These are phyloP conservation scores for Panicum hallii DNA, from an alignment of 202 grass and related monocot species.

Conservation along the genomic window DNA sequence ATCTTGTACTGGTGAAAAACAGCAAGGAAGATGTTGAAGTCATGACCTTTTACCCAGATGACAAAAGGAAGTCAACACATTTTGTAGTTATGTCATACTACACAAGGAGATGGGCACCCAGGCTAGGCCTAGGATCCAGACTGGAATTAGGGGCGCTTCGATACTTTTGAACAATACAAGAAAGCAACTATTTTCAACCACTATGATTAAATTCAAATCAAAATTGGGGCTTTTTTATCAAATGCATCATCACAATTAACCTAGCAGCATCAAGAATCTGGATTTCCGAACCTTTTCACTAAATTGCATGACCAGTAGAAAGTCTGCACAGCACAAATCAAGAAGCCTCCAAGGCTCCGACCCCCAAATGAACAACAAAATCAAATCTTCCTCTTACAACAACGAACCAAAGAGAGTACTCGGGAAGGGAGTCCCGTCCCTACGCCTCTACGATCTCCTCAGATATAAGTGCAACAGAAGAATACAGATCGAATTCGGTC, in stretches of 20 bases:
- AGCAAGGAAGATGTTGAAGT: not conserved
- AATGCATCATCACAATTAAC: not conserved
- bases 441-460: not conserved
- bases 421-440: not conserved
- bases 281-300: not conserved
- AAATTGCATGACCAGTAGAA: not conserved
- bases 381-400: conserved; percentile 4
- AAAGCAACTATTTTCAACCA: not conserved
- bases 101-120: not conserved
- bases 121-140: not conserved
- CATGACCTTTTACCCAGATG: not conserved
- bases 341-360: not conserved
- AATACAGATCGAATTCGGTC: not conserved
- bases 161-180: not conserved
- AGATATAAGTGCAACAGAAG: not conserved
- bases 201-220: not conserved
- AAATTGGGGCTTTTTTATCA: not conserved
- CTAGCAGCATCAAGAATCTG: not conserved
- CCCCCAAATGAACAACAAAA: conserved; percentile 2
- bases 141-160: not conserved
- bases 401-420: not conserved
- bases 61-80: not conserved
- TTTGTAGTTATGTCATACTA: too few species aligned
- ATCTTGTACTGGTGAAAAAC: not conserved
- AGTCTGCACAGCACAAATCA: not conserved